Base-by-base conservation (phyloP, 2,329 filamentous ascomycete genomes). In the Thelonectria discophora region DNA sequence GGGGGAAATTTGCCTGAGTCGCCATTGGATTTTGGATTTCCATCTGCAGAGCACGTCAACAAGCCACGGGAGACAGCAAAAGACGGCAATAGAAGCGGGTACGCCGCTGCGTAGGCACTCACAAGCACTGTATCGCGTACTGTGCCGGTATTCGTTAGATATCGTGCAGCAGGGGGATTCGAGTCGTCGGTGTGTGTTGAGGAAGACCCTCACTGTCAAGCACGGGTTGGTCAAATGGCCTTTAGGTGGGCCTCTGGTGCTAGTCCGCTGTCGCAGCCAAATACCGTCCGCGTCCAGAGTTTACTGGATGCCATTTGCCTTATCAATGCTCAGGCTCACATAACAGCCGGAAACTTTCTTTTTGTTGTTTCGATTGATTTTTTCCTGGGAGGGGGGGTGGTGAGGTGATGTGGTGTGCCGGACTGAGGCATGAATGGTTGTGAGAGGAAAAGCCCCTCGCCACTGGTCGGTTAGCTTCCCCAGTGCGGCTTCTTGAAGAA, bases 161-260 rank as follows among this genome's bases (percentile, higher is more conserved):
- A n/a, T n/a, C n/a, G n/a, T n/a, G n/a, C n/a, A n/a, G n/a, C n/a
- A n/a, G n/a, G n/a, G n/a, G n/a, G n/a, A n/a, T n/a, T n/a, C n/a
- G n/a, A n/a, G n/a, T n/a, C n/a, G n/a, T n/a, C n/a, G n/a, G n/a
- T n/a, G n/a, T n/a, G n/a, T n/a, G n/a, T n/a, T n/a, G n/a, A n/a
- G n/a, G n/a, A n/a, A n/a, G n/a, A 4, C 24, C 24, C 24, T 24
- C 24, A 24, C 24, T 24, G 24, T 24, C 49, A 70, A 54, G 62
- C 68, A 70, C 65, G 63, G 66, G 65, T 66, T 63, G 58, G 55
- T 68, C 50, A n/a, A 55, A 69, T 53, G 65, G 63, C 67, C 66
- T 58, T 32, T 18, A 21, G 21, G 42, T 47, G 42, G 55, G 48
- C 47, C 40, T 51, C 45, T 40, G 43, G 40, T 27, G 32, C 46